These are phyloP conservation scores for Calocybe gambosa DNA, from an alignment of 1,284 basidiomycete genomes.

Conservation along the genomic window DNA sequence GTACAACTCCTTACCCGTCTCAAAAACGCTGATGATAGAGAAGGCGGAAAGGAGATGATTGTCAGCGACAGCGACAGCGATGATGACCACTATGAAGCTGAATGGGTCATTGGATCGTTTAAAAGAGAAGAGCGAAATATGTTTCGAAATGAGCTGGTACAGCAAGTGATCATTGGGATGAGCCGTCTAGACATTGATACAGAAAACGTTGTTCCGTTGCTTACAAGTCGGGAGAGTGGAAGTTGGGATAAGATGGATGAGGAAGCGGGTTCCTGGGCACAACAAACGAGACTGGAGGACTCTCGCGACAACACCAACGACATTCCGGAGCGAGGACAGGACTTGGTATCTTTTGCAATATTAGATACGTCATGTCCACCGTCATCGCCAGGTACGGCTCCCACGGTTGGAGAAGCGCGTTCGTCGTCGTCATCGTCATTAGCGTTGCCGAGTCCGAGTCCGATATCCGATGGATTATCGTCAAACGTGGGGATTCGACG, in stretches of 20 bases:
- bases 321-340: slow-evolving; percentile 17
- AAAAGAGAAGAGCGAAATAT: slow-evolving; percentile 48
- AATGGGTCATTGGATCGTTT: slow-evolving; percentile 42
- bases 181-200: slow-evolving; percentile 62
- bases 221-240: slow-evolving; percentile 5
- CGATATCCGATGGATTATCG: too few relatives aligned
- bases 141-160: slow-evolving; percentile 75
- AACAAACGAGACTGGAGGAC: slow-evolving; percentile 12
- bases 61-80: slow-evolving; percentile 21
- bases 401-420: not conserved
- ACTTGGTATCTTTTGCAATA: slow-evolving; percentile 17
- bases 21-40: slow-evolving; percentile 42
- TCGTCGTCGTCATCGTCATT: not conserved
- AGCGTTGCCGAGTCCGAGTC: not conserved
- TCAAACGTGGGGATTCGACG: not conserved
- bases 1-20: slow-evolving; percentile 73
- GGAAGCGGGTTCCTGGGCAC: slow-evolving; percentile 6
- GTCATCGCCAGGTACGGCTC: slow-evolving; percentile 8
- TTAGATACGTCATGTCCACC: slow-evolving; percentile 18
- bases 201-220: slow-evolving; percentile 21
- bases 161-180: slow-evolving; percentile 85
- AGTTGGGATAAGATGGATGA: slow-evolving; percentile 9
- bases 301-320: slow-evolving; percentile 14
- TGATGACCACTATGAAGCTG: slow-evolving; percentile 11
- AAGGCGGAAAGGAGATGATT: slow-evolving; percentile 18